Conservation (phyloP, 345 rosid species). For the Acer campestre region DNA sequence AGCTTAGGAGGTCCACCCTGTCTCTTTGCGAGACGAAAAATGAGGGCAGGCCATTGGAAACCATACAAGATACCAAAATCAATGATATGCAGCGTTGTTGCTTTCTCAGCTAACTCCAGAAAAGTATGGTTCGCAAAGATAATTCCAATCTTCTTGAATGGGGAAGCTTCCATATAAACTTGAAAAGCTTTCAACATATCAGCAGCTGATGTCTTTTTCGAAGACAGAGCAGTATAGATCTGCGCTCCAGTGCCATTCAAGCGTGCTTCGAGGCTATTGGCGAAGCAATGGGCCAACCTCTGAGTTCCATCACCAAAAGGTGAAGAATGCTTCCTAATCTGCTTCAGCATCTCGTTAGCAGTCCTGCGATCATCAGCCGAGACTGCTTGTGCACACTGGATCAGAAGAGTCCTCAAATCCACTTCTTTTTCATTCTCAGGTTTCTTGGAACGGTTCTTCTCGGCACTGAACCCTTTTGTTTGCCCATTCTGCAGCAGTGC, state of each 20-base stretch:
- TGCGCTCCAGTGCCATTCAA: conserved; percentile 62
- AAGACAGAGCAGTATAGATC: conserved; percentile 44
- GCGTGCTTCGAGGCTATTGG: conserved; percentile 81
- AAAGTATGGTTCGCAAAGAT: conserved; percentile 61
- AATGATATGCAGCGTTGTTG: conserved; percentile 60
- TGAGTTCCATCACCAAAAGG: conserved; percentile 70
- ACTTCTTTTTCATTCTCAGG: conserved; percentile 46
- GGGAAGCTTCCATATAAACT: conserved; percentile 48
- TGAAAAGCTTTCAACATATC: conserved; percentile 67
- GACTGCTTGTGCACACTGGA: conserved; percentile 80
- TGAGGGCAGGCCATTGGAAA: conserved; percentile 82
- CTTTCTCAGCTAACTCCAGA: conserved; percentile 44
- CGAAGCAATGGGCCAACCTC: conserved; percentile 79
- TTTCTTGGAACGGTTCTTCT: conserved; percentile 46
- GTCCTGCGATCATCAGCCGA: conserved; percentile 63
- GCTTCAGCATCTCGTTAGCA: conserved; percentile 66
- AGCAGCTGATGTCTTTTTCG: conserved; percentile 54
- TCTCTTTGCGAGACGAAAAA: conserved; percentile 54
- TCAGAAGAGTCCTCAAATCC: conserved; percentile 74
- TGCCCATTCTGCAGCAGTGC: conserved; percentile 27
- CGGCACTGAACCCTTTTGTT: conserved; percentile 33
- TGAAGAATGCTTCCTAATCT: conserved; percentile 73
- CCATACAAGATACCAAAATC: conserved; percentile 86
- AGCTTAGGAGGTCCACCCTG: conserved; percentile 75
- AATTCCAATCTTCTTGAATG: conserved; percentile 61